Percentiles rank a stretch among this genome's conserved stretches.
Conservation (phyloP, 2,329 filamentous ascomycete genomes). For the Purpureocillium lavendulum region DNA sequence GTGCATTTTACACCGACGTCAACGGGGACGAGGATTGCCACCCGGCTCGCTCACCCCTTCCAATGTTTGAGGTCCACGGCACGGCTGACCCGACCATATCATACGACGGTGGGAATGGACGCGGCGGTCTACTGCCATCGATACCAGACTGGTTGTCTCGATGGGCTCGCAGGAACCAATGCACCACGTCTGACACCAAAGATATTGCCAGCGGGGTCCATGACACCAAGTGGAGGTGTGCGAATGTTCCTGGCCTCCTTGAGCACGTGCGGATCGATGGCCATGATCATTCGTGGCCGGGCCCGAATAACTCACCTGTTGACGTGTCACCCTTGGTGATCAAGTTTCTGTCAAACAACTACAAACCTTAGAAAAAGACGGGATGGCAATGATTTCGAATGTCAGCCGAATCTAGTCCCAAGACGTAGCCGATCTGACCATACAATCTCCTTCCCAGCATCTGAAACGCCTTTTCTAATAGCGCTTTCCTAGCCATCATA, state of each 20-base stretch:
- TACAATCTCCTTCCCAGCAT: too few species aligned
- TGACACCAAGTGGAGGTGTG: conserved; percentile 9
- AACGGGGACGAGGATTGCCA: conserved; percentile 18
- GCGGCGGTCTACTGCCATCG: conserved; percentile 32
- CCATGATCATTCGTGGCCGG: conserved; percentile 9
- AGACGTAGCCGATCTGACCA: too few species aligned
- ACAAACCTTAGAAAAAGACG: conserved; percentile 2
- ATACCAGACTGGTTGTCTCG: conserved; percentile 29
- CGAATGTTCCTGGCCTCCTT: conserved; percentile 6
- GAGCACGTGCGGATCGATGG: conserved; percentile 12
- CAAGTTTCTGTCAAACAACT: conserved; percentile 5
- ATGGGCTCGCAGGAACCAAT: conserved; percentile 25
- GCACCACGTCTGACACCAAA: conserved; percentile 1
- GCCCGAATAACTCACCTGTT: background rate
- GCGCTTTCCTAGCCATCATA: too few species aligned
- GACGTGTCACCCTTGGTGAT: conserved; percentile 5
- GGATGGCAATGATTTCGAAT: too few species aligned
- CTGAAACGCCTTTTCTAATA: too few species aligned
- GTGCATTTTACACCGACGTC: conserved; percentile 32
- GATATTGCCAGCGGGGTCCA: conserved; percentile 6
- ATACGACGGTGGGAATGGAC: conserved; percentile 31
- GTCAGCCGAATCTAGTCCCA: too few species aligned
- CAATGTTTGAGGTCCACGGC: conserved; percentile 44
- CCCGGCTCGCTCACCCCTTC: conserved; percentile 30
- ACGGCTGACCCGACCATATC: conserved; percentile 34